Evolutionary conservation across 345 rosid genomes (phyloP).

Genomic region (Isatis tinctoria): DNA sequence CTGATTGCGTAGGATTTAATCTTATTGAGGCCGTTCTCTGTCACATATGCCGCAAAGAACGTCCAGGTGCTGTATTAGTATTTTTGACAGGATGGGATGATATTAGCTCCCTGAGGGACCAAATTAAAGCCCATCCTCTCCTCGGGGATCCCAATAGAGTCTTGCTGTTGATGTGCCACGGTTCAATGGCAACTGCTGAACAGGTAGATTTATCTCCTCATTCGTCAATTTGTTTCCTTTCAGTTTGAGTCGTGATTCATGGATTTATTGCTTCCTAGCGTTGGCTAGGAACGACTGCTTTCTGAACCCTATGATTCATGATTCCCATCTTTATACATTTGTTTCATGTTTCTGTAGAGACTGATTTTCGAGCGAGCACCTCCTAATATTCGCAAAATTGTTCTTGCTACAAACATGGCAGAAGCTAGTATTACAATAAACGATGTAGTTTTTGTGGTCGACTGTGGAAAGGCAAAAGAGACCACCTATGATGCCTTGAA

Average conservation of each 20-base stretch:
- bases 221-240: conserved; percentile 8
- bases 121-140: conserved; percentile 95
- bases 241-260: background rate
- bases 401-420: conserved; percentile 98
- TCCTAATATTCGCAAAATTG: conserved; percentile 75
- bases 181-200: conserved; percentile 98
- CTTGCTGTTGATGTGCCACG: conserved; percentile 83
- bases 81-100: conserved; percentile 99
- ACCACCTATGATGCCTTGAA: conserved; percentile 98
- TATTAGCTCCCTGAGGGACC: conserved; percentile 86
- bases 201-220: conserved; percentile 46
- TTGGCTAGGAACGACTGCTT: background rate
- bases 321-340: background rate
- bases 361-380: conserved; percentile 84
- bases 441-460: conserved; percentile 90
- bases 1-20: conserved; percentile 94
- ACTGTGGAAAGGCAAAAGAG: conserved; percentile 99
- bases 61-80: conserved; percentile 88
- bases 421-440: conserved; percentile 98
- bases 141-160: conserved; percentile 97
- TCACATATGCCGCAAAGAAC: conserved; percentile 94
- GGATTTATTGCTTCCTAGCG: background rate
- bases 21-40: conserved; percentile 93
- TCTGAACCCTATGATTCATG: background rate
- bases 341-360: conserved; percentile 51